Evolutionary conservation across 257 asterid genomes (phyloP).

Genomic region (Lithospermum erythrorhizon): DNA sequence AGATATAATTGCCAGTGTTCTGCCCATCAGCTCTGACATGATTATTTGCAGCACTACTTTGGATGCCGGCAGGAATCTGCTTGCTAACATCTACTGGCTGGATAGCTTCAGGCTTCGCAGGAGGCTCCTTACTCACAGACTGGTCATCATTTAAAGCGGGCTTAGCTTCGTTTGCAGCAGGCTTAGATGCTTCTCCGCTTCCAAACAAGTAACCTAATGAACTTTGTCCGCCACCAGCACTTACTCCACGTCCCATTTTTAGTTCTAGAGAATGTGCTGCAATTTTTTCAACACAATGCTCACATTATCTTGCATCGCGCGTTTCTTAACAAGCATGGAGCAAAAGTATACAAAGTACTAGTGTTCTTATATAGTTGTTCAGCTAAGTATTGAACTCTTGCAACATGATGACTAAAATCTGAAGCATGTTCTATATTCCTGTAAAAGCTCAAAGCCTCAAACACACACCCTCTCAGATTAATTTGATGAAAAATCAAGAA

Average conservation of each 20-base stretch:
- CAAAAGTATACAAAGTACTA: no score
- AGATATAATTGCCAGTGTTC: conserved; percentile 1
- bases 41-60: conserved; percentile 41
- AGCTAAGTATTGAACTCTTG: no score
- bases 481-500: no score
- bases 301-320: neutral
- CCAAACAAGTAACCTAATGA: conserved; percentile 83
- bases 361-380: no score
- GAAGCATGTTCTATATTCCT: no score
- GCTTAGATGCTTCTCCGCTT: conserved; percentile 25
- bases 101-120: conserved; percentile 19
- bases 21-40: conserved; percentile 16
- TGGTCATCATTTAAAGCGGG: conserved; percentile 17
- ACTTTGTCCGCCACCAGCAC: conserved; percentile 90
- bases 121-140: conserved; percentile 21
- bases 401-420: no score
- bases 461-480: no score
- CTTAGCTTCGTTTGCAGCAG: conserved; percentile 21
- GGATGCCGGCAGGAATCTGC: conserved; percentile 33
- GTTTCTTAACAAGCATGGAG: neutral
- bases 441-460: no score
- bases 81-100: conserved; percentile 22
- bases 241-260: conserved; percentile 71
- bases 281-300: neutral
- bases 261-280: neutral